Evolutionary conservation across 257 asterid species (phyloP).

Genomic region (Scutellaria minor): DNA sequence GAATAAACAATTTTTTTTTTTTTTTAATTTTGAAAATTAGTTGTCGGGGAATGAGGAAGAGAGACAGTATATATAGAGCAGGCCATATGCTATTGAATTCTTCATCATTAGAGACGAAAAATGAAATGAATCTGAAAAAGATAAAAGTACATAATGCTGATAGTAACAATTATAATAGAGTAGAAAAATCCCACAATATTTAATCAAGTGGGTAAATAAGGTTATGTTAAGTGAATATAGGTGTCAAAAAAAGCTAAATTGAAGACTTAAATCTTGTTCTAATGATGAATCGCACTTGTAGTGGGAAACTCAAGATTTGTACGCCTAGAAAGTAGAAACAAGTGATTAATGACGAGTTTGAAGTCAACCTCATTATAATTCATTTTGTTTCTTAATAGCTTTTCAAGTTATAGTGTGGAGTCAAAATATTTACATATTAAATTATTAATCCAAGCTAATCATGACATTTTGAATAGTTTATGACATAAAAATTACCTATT

Average conservation of each 20-base stretch:
- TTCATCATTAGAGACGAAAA: too few species aligned
- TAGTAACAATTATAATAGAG: too few species aligned
- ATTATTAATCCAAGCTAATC: not conserved
- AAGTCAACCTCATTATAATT: conserved; percentile 29
- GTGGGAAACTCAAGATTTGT: conserved; percentile 2
- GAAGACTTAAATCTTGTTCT: not conserved
- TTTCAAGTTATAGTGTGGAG: not conserved
- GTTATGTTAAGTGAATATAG: not conserved
- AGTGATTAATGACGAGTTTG: conserved; percentile 3
- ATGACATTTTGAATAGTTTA: not conserved
- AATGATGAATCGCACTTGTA: conserved; percentile 35
- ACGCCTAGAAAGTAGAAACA: not conserved
- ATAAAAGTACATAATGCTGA: too few species aligned
- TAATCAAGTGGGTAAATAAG: not conserved
- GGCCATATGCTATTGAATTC: too few species aligned
- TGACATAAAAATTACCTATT: too few species aligned
- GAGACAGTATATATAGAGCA: too few species aligned
- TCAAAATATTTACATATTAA: not conserved
- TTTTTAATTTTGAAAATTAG: too few species aligned
- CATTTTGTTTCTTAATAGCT: conserved; percentile 11
- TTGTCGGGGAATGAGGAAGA: too few species aligned
- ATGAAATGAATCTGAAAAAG: too few species aligned
- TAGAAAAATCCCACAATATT: not conserved
- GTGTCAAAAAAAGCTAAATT: conserved; percentile 3
- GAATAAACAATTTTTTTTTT: too few species aligned